These are phyloP conservation scores for Debaryomyces sp. DNA, from an alignment of 1,139 yeast genomes.

Conservation along the genomic window DNA sequence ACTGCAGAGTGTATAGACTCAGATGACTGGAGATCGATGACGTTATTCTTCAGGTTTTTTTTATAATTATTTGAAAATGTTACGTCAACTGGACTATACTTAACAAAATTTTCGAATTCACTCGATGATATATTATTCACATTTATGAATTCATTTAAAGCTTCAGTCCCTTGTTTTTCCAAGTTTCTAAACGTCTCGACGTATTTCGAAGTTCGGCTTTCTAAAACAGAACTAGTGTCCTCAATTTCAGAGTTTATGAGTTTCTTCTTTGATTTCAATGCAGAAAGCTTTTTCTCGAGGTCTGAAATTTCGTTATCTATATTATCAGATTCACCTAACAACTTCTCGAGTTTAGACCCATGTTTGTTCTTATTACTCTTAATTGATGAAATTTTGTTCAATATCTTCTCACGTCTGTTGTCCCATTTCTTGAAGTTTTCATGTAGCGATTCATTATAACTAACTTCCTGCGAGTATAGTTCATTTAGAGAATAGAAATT, in stretches of 20 bases:
- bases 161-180: constrained; percentile 42
- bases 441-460: constrained; percentile 30
- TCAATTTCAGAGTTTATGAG: constrained; percentile 46
- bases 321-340: constrained; percentile 35
- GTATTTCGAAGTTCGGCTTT: constrained; percentile 50
- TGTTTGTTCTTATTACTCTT: constrained; percentile 45
- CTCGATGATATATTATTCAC: constrained; percentile 25
- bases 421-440: constrained; percentile 51
- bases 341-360: constrained; percentile 45
- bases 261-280: constrained; percentile 39
- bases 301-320: constrained; percentile 45
- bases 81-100: constrained; percentile 32
- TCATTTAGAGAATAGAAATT: constrained; percentile 52
- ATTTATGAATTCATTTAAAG: constrained; percentile 29
- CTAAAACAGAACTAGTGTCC: constrained; percentile 56
- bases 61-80: constrained; percentile 26
- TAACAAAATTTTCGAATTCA: constrained; percentile 23
- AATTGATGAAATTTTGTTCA: constrained; percentile 41
- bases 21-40: not conserved
- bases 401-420: constrained; percentile 32
- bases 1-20: not conserved
- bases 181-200: constrained; percentile 43
- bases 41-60: not conserved
- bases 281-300: constrained; percentile 41
- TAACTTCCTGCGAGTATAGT: constrained; percentile 45